These are phyloP conservation scores for Hyphodiscus sp. DNA, from an alignment of 2,329 filamentous ascomycete genomes.

Conservation along the genomic window DNA sequence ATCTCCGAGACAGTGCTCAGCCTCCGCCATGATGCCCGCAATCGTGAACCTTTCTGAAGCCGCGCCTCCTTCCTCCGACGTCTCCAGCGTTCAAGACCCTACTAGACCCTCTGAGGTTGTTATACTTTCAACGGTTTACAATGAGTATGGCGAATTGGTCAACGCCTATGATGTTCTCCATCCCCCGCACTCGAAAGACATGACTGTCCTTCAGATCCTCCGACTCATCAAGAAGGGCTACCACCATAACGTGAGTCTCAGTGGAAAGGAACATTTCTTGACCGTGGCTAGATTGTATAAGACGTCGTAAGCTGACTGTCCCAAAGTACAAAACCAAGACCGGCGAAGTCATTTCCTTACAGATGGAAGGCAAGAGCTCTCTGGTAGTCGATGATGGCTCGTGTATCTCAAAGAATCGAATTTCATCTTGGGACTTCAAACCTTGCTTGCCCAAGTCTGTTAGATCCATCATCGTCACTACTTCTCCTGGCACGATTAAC, in stretches of 20 bases:
- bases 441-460: slow-evolving; percentile 2
- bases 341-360: slow-evolving; percentile 15
- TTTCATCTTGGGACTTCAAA: slow-evolving; percentile 23
- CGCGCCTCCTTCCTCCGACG: background rate
- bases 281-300: background rate
- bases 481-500: too few relatives aligned
- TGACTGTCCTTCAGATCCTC: slow-evolving; percentile 20
- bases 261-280: too few relatives aligned
- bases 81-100: background rate
- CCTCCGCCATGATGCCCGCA: background rate
- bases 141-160: slow-evolving; percentile 27
- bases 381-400: slow-evolving; percentile 9
- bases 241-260: slow-evolving; percentile 23
- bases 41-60: background rate
- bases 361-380: slow-evolving; percentile 11
- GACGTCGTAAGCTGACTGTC: background rate
- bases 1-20: slow-evolving; percentile 2
- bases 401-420: slow-evolving; percentile 4
- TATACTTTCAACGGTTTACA: slow-evolving; percentile 20
- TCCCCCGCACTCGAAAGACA: slow-evolving; percentile 9
- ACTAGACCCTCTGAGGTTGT: background rate
- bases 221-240: slow-evolving; percentile 24
- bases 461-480: too few relatives aligned
- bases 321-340: slow-evolving; percentile 18
- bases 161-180: slow-evolving; percentile 8